Evolutionary conservation across 441 rosid species (phyloP), one percentile per base, ranked within the genome.

Genomic region (Aleurites moluccanus): DNA sequence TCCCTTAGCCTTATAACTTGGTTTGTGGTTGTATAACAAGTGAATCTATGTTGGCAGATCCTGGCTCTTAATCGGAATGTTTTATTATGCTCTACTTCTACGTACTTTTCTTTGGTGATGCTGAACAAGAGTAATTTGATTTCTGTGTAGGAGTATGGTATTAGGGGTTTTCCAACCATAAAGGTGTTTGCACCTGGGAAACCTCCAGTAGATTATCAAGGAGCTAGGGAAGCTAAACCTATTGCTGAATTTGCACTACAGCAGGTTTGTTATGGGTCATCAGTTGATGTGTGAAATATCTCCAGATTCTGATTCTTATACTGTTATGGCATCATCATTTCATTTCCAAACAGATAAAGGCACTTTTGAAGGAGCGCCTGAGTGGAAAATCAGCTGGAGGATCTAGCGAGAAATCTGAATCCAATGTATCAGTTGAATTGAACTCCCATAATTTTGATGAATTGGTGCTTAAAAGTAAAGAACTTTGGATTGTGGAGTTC

Each of bases 401-500:
- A 79, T 91, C 97, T 27, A 89, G 83, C 85, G 97, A 85, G 73
- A 89, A 89, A 86, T 91, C 98, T 69, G 96, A 90, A 80, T 72
- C 94, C 64, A 90, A 84, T 84, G 91, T 88, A 21, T 96, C 98
- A 0, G 81, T 84, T 56, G 97, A 90, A 83, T 79, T 96, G 84
- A 92, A 84, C 84, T 83, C 99, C 77, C 75, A 73, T 82, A 93
- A 91, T 80, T 96, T 96, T 83, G 97, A 93, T 84, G 97, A 93
- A 77, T 80, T 89, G 88, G 99, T 96, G 73, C 83, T 91, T 75
- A 88, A 92, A 88, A 93, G 99, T 83, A 93, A 88, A 83, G 98
- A 93, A 28, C 96, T 92, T 67, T 96, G 99, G 99, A 82, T 96
- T 69, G 93, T 96, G 83, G 99, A 96, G 84, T 96, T 93, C 79